These are phyloP conservation scores for Cucurbita pepo DNA, from an alignment of 306 rosid genomes.

Conservation along the genomic window DNA sequence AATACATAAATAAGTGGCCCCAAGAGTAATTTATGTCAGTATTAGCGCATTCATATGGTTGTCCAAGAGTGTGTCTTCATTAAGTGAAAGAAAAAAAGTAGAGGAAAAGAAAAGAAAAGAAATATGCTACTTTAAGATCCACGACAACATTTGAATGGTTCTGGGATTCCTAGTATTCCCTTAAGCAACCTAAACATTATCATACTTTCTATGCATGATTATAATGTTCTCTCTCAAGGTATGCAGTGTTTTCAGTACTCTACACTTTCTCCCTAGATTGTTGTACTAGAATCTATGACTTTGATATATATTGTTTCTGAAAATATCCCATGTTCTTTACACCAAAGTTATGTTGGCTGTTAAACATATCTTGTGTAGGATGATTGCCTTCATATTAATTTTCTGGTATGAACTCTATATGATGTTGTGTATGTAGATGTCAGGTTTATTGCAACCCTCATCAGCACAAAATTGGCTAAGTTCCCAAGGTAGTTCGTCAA, in stretches of 20 bases:
- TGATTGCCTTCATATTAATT: not conserved
- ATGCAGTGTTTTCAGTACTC: not conserved
- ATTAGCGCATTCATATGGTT: not conserved
- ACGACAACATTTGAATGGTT: not conserved
- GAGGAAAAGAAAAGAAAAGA: not conserved
- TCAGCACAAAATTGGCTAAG: slow-evolving; percentile 68
- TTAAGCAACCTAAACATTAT: not conserved
- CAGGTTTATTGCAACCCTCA: slow-evolving; percentile 53
- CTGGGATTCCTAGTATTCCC: not conserved
- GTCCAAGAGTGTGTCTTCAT: not conserved
- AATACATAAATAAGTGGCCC: not conserved
- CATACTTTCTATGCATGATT: not conserved
- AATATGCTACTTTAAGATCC: not conserved
- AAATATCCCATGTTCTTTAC: not conserved
- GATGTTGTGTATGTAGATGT: slow-evolving; percentile 48
- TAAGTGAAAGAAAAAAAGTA: not conserved
- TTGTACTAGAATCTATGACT: not conserved
- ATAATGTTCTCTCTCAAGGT: slow-evolving; percentile 1
- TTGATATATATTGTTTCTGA: not conserved
- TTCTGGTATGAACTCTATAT: slow-evolving; percentile 17
- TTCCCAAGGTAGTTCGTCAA: slow-evolving; percentile 69
- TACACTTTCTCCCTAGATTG: not conserved
- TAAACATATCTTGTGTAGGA: not conserved
- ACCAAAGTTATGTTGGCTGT: not conserved
- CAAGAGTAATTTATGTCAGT: not conserved